Conservation (phyloP, 2,329 filamentous ascomycete species). For the Neoarthrinium moseri region DNA sequence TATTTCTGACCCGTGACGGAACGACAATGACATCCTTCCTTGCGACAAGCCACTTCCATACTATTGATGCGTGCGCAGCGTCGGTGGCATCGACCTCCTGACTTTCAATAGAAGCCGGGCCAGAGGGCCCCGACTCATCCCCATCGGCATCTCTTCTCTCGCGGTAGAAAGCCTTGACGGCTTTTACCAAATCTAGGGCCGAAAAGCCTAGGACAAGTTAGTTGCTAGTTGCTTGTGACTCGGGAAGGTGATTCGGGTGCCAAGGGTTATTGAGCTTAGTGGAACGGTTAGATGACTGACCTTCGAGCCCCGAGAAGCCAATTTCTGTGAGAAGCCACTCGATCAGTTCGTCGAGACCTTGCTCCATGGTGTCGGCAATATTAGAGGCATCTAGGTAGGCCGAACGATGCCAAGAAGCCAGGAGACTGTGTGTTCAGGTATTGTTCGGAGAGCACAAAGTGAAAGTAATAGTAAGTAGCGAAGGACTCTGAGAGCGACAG, state of each 20-base stretch:
- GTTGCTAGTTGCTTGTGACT: too few species aligned
- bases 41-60: conserved; percentile 39
- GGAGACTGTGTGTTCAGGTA: not conserved
- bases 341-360: conserved; percentile 42
- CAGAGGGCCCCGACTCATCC: not conserved
- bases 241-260: too few species aligned
- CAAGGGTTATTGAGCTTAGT: too few species aligned
- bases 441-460: not conserved
- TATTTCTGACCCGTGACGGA: conserved; percentile 31
- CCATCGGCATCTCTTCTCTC: not conserved
- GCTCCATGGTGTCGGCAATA: conserved; percentile 25
- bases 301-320: conserved; percentile 40
- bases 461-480: too few species aligned
- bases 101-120: not conserved
- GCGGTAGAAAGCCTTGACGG: conserved; percentile 23
- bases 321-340: conserved; percentile 43
- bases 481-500: too few species aligned
- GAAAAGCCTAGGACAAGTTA: conserved; percentile 25
- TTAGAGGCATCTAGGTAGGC: conserved; percentile 16
- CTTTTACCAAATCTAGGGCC: conserved; percentile 21
- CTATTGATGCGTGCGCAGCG: conserved; percentile 34
- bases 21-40: conserved; percentile 41
- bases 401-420: not conserved
- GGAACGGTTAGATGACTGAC: conserved; percentile 27
- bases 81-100: conserved; percentile 18